phyloP scores from a whole-genome alignment of 306 rosid species.

The Vigna reflexopilosa region DNA sequence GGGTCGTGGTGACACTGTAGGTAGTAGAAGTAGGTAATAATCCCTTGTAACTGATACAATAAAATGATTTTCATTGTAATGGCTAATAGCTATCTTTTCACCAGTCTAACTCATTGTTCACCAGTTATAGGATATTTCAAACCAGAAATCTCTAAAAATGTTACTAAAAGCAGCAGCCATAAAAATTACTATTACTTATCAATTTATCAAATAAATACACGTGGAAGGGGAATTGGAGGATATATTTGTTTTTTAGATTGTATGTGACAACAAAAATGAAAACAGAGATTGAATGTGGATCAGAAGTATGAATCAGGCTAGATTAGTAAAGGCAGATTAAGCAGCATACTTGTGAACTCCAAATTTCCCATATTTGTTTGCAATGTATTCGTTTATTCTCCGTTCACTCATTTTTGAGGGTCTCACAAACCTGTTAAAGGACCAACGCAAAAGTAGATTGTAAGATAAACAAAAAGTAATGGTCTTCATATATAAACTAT shows the following conservation, averaged over 20 bases:
- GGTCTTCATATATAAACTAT: conserved; percentile 7
- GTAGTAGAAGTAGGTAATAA: conserved; percentile 7
- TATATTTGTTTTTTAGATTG: conserved; percentile 11
- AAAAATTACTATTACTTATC: conserved; percentile 8
- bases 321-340: conserved; percentile 24
- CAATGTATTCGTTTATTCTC: conserved; percentile 78
- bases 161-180: conserved; percentile 16
- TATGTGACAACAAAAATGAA: not conserved
- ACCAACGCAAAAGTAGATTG: conserved; percentile 23
- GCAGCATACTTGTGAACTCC: conserved; percentile 83
- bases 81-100: conserved; percentile 25
- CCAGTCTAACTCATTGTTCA: not conserved
- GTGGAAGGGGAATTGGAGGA: conserved; percentile 7
- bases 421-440: conserved; percentile 81
- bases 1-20: not conserved
- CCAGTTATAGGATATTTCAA: conserved; percentile 5
- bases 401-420: conserved; percentile 77
- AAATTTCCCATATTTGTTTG: conserved; percentile 91
- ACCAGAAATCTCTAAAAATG: not conserved
- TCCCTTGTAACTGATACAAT: conserved; percentile 24
- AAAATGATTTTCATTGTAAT: not conserved
- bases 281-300: conserved; percentile 19
- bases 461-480: conserved; percentile 11
- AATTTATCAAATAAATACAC: conserved; percentile 6
- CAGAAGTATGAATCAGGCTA: conserved; percentile 29